Evolutionary conservation across 2,329 filamentous ascomycete species (phyloP).

Genomic region (Diaporthe humulicola): DNA sequence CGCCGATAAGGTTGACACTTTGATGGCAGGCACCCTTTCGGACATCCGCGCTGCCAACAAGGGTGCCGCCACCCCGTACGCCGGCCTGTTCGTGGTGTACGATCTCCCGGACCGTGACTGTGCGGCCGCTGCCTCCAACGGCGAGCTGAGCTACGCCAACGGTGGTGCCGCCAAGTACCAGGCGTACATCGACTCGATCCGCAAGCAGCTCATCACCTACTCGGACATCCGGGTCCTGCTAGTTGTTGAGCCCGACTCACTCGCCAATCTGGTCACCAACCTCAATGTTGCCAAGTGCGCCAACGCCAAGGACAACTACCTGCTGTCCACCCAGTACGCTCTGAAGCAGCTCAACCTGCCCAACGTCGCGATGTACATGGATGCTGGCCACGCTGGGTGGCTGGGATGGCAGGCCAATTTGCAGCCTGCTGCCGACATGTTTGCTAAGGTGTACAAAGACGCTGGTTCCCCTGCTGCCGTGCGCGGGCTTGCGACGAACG

Average conservation of each 20-base stretch:
- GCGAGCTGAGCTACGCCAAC: conserved; percentile 65
- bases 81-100: conserved; percentile 55
- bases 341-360: conserved; percentile 65
- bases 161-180: conserved; percentile 67
- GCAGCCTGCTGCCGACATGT: conserved; percentile 60
- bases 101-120: conserved; percentile 72
- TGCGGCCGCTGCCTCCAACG: conserved; percentile 68
- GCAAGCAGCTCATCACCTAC: conserved; percentile 55
- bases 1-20: conserved; percentile 59
- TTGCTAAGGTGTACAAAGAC: conserved; percentile 62
- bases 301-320: conserved; percentile 61
- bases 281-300: conserved; percentile 63
- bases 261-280: conserved; percentile 73
- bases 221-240: conserved; percentile 59
- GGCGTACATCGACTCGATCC: conserved; percentile 66
- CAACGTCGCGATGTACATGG: conserved; percentile 70
- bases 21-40: conserved; percentile 59
- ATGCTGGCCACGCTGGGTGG: conserved; percentile 71
- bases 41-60: conserved; percentile 51
- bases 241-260: conserved; percentile 68
- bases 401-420: conserved; percentile 70
- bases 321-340: conserved; percentile 64
- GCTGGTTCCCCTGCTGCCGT: conserved; percentile 63
- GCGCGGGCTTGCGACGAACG: conserved; percentile 69
- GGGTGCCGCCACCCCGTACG: conserved; percentile 48